Evolutionary conservation across 371 early-diverging fungal genomes (phyloP), one percentile per base, ranked within the genome.

Genomic region (Mucor lusitanicus): DNA sequence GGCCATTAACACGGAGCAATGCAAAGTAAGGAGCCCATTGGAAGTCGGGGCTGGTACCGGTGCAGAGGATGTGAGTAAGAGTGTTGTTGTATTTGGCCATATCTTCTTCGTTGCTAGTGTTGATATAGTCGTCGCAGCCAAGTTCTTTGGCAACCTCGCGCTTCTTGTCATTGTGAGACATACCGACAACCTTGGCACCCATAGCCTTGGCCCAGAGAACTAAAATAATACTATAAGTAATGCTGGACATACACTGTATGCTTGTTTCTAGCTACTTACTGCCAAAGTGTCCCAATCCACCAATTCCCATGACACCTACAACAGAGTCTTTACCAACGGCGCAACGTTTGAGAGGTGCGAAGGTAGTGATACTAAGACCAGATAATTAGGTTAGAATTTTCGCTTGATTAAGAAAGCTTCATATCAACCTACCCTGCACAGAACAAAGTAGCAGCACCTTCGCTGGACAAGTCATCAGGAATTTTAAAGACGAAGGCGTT

Each of bases 201-300:
- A 84, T 72, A 15, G 82, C 82, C 59, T 78, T 77, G 35, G 86
- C 87, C 70, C 77, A 90, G 64, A 88, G 85, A 3, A 74, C 65
- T 32, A 32, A 32, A 32, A 7, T 32, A 5, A 32, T 32, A 32
- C 7, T 32, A 5, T 32, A 32, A 32, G 32, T 32, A 7, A 7
- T 32, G n/a, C 32, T 32, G 32, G 3, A 32, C 3, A 32, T 32
- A 7, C 32, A 32, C n/a, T 32, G 32, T 5, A 32, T 32, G 7
- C 32, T 32, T 7, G 3, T 32, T 3, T 32, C 32, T n/a, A 32
- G 7, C 32, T 32, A 32, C 32, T 32, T 32, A 32, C 32, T 32
- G 37, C 83, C 92, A 77, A 89, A 79, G 48, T 91, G 92, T 37
- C 92, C 92, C 12, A 92, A 76, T 42, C 92, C 92, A 63, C 91